Base-by-base conservation (phyloP, 2,329 filamentous ascomycete genomes). In the Amauroascus verrucosus region DNA sequence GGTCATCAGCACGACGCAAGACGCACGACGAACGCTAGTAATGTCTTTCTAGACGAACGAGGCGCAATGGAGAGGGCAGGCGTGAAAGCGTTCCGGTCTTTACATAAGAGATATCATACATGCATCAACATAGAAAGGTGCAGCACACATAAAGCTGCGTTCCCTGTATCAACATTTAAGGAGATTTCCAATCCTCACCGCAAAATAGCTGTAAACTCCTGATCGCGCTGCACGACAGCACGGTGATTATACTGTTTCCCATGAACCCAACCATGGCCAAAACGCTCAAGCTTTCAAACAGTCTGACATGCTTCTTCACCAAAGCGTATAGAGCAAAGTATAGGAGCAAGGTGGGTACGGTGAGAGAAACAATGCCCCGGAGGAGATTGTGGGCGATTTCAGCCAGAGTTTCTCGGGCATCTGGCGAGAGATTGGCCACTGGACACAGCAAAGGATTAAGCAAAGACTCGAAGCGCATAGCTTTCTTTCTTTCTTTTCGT, bases 191-290 rank as follows among this genome's bases (percentile, higher is more conserved):
- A 33, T 54, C 47, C 64, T 55, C 61, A 70, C 68, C 58, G 28
- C 62, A 63, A 58, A 70, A 66, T 48, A 67, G 61, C 48, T 68
- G 65, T 16, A 70, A 41, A 50, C 63, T 65, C 58, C 58, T 56
- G 37, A 60, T 58, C 5, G 63, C 60, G 2, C 61, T 63, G 53
- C 67, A 70, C 30, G 59, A 56, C 47, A 70, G 58, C 6, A 67
- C 65, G n/a, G 63, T 59, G 6, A 64, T 37, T 37, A 54, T 62
- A 24, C 63, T 55, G 51, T 51, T 59, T 9, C 13, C 28, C 30
- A 53, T 5, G 41, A 58, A 60, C 11, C 43, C 54, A 33, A 48
- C 13, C 20, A 53, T 44, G n/a, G 58, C 51, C 24, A 57, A 38
- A 33, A 51, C 20, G 47, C 48, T 52, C 41, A 60, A 37, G 2